Evolutionary conservation across 2,329 filamentous ascomycete species (phyloP).

Genomic region (Pseudocercospora eumusae): DNA sequence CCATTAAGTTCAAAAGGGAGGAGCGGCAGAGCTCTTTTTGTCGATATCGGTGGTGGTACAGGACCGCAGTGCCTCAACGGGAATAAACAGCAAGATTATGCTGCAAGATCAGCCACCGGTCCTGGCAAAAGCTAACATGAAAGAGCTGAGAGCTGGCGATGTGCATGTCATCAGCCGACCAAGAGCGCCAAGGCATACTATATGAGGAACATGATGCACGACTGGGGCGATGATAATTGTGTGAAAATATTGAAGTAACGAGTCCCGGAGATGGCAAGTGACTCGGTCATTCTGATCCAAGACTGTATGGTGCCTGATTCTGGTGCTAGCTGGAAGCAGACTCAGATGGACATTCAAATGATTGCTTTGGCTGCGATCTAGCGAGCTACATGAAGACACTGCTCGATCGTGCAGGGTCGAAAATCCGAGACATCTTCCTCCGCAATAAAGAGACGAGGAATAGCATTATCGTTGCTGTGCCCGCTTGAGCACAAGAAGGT

Average conservation of each 20-base stretch:
- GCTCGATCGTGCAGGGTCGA: constrained; percentile 16
- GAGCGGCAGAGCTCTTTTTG: constrained; percentile 20
- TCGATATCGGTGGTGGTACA: constrained; percentile 25
- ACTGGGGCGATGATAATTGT: constrained; percentile 27
- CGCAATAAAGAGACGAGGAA: constrained; percentile 15
- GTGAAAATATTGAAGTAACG: constrained; percentile 24
- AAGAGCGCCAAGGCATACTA: constrained; percentile 30
- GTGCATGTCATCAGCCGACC: constrained; percentile 20
- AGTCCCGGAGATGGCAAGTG: constrained; percentile 13
- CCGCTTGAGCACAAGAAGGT: not conserved
- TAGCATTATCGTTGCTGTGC: constrained; percentile 15
- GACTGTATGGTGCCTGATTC: constrained; percentile 23
- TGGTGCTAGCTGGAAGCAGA: constrained; percentile 13
- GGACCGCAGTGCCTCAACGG: constrained; percentile 15
- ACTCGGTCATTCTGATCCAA: constrained; percentile 8
- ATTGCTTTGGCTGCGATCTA: constrained; percentile 19
- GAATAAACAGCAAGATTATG: constrained; percentile 20
- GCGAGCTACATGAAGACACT: constrained; percentile 12
- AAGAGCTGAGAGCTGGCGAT: constrained; percentile 8
- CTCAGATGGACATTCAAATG: constrained; percentile 21
- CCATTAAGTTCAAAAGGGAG: constrained; percentile 1
- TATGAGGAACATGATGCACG: constrained; percentile 31
- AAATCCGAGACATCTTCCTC: constrained; percentile 8
- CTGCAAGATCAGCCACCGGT: constrained; percentile 23
- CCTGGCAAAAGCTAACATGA: not conserved